phyloP scores from a whole-genome alignment of 225 moss, liverwort and hornwort species.

The Polytrichum commune region DNA sequence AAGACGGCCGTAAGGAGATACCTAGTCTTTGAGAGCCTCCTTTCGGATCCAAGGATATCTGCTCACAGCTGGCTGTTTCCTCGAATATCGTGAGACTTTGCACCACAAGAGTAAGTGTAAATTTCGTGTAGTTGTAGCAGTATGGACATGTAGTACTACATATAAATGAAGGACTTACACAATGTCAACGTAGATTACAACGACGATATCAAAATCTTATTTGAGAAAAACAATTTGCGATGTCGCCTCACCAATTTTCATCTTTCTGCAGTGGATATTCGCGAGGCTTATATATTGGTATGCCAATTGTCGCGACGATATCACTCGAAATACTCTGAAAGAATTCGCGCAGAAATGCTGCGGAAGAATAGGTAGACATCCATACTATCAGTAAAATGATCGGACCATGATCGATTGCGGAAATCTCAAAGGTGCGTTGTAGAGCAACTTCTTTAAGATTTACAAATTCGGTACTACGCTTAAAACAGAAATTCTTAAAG shows the following conservation, averaged over 20 bases:
- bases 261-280: slow-evolving; percentile 35
- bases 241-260: slow-evolving; percentile 30
- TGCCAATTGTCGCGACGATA: slow-evolving; percentile 27
- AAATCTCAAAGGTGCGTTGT: too few relatives aligned
- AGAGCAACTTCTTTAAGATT: too few relatives aligned
- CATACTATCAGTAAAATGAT: neutral
- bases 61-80: slow-evolving; percentile 34
- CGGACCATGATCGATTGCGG: too few relatives aligned
- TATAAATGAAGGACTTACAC: too few relatives aligned
- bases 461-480: too few relatives aligned
- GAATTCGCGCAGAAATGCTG: slow-evolving; percentile 37
- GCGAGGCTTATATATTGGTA: slow-evolving; percentile 45
- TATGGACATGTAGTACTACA: too few relatives aligned
- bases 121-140: neutral
- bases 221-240: too few relatives aligned
- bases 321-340: slow-evolving; percentile 28
- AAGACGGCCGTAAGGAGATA: slow-evolving; percentile 4
- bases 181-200: too few relatives aligned
- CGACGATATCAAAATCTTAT: too few relatives aligned
- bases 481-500: too few relatives aligned
- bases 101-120: slow-evolving; percentile 7
- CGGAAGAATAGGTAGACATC: neutral
- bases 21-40: slow-evolving; percentile 57
- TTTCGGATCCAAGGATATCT: slow-evolving; percentile 30
- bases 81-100: slow-evolving; percentile 61